These are phyloP conservation scores for Cladophialophora carrionii DNA, from an alignment of 2,329 filamentous ascomycete species.

Conservation along the genomic window DNA sequence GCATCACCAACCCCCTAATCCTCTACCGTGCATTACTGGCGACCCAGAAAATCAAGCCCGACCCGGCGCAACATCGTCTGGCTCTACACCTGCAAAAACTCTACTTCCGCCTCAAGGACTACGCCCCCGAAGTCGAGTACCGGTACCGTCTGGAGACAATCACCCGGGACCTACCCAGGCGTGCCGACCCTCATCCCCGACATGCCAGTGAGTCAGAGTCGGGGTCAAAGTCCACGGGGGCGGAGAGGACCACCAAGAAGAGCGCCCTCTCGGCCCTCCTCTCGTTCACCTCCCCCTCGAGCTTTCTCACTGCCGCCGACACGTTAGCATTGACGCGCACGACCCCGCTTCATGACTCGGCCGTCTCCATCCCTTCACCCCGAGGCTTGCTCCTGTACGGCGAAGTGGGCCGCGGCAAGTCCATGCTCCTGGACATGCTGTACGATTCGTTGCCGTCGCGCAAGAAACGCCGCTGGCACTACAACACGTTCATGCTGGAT, in stretches of 20 bases:
- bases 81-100: constrained; percentile 77
- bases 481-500: constrained; percentile 84
- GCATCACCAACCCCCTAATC: constrained; percentile 66
- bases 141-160: constrained; percentile 66
- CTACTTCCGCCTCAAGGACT: constrained; percentile 75
- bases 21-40: constrained; percentile 74
- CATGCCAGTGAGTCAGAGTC: background rate
- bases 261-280: constrained; percentile 12
- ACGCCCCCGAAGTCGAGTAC: constrained; percentile 73
- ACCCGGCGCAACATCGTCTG: constrained; percentile 71
- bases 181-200: background rate
- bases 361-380: constrained; percentile 71
- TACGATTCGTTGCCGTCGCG: constrained; percentile 73
- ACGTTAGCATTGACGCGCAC: constrained; percentile 67
- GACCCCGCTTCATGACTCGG: constrained; percentile 71
- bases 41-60: constrained; percentile 67
- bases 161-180: constrained; percentile 48
- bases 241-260: constrained; percentile 35
- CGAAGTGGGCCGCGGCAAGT: constrained; percentile 81
- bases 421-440: constrained; percentile 82
- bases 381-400: constrained; percentile 76
- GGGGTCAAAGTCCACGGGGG: no score
- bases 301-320: constrained; percentile 43
- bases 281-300: background rate
- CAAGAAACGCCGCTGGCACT: constrained; percentile 77